Evolutionary conservation across 2,329 filamentous ascomycete species (phyloP).

Genomic region (Fusarium sp.): DNA sequence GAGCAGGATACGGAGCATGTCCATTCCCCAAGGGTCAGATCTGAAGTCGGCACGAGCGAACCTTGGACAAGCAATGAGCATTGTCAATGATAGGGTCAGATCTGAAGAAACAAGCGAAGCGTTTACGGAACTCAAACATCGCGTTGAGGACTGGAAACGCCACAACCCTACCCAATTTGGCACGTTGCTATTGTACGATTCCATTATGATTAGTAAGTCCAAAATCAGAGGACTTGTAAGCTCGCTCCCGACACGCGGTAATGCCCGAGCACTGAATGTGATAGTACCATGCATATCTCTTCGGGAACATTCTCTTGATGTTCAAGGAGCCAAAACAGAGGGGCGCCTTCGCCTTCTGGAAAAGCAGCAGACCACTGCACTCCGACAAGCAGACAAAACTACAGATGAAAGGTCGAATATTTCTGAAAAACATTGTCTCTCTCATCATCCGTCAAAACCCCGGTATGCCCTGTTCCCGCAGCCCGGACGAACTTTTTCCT

Average conservation of each 20-base stretch:
- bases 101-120: neutral
- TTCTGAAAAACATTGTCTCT: neutral
- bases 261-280: neutral
- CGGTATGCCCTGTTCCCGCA: neutral
- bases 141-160: neutral
- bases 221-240: neutral
- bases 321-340: neutral
- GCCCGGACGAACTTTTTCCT: neutral
- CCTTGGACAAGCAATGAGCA: neutral
- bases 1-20: neutral
- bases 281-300: neutral
- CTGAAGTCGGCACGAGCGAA: neutral
- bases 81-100: neutral
- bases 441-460: neutral
- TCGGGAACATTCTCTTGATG: neutral
- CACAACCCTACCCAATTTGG: neutral
- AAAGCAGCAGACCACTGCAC: neutral
- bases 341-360: neutral
- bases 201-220: neutral
- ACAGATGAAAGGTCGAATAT: neutral
- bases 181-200: neutral
- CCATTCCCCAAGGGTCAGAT: neutral
- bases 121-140: neutral
- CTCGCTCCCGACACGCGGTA: neutral
- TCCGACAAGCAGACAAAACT: neutral